phyloP scores from a whole-genome alignment of 2,329 filamentous ascomycete genomes.

The Aspergillus aculeatinus region DNA sequence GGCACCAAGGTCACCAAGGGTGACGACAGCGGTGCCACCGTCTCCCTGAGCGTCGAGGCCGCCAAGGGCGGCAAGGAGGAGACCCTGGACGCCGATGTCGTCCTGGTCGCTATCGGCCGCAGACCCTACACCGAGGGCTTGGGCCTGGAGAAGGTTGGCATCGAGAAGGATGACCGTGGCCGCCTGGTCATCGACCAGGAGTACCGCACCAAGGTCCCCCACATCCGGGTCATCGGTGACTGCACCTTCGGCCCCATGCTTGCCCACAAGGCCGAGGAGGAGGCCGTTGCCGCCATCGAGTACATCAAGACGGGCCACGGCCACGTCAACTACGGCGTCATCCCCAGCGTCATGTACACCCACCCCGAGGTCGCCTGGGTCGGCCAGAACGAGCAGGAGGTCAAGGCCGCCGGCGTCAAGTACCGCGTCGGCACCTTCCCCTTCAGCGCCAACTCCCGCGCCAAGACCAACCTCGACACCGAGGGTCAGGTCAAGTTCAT shows the following conservation, averaged over 20 bases:
- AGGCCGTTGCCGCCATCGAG: conserved; percentile 90
- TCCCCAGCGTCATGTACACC: conserved; percentile 99
- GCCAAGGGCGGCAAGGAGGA: conserved; percentile 96
- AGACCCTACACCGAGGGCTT: conserved; percentile 91
- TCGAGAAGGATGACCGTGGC: conserved; percentile 75
- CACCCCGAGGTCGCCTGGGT: conserved; percentile 99
- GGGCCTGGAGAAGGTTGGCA: conserved; percentile 86
- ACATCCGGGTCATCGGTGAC: conserved; percentile 96
- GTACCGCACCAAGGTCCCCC: conserved; percentile 95
- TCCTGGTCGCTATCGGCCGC: conserved; percentile 94
- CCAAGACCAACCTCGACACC: conserved; percentile 96
- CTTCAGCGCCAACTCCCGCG: conserved; percentile 96
- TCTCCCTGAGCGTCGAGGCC: conserved; percentile 83
- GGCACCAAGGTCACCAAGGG: conserved; percentile 91
- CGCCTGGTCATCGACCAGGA: conserved; percentile 97
- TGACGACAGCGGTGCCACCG: conserved; percentile 71
- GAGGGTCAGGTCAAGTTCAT: conserved; percentile 98
- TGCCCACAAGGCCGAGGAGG: conserved; percentile 98
- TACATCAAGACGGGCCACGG: conserved; percentile 98
- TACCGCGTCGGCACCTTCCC: conserved; percentile 95
- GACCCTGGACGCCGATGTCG: conserved; percentile 87
- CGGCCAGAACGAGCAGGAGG: conserved; percentile 92
- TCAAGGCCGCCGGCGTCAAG: conserved; percentile 84
- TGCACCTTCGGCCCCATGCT: conserved; percentile 98
- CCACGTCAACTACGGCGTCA: conserved; percentile 97